A percentile compares a stretch with the other conserved stretches of the same genome.
phyloP scores from a whole-genome alignment of 805 yeast species.

The Metschnikowia vanudenii region DNA sequence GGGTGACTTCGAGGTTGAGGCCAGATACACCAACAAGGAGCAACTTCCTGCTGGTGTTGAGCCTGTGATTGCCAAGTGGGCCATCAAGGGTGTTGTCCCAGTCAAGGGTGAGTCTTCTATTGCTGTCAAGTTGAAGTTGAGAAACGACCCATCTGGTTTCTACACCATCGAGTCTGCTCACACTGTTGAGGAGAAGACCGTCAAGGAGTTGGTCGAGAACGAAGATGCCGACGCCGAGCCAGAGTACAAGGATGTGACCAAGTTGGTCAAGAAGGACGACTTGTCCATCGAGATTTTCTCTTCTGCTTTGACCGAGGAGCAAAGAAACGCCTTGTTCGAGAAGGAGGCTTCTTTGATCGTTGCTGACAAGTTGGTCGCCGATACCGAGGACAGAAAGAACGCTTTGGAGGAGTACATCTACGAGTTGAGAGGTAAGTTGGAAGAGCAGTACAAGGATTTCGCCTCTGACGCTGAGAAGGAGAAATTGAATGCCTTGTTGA shows the following conservation, averaged over 20 bases:
- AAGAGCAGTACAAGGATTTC: slow-evolving; percentile 82
- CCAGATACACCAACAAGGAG: slow-evolving; percentile 74
- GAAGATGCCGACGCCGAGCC: slow-evolving; percentile 72
- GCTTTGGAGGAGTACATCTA: slow-evolving; percentile 98
- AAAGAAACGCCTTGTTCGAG: slow-evolving; percentile 67
- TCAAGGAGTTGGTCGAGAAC: slow-evolving; percentile 80
- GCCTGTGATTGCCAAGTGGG: slow-evolving; percentile 77
- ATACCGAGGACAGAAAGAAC: slow-evolving; percentile 98
- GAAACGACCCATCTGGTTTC: slow-evolving; percentile 96
- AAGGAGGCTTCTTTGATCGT: slow-evolving; percentile 79
- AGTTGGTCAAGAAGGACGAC: slow-evolving; percentile 87
- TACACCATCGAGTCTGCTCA: slow-evolving; percentile 92
- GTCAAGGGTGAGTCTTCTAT: slow-evolving; percentile 72
- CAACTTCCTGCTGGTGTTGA: slow-evolving; percentile 71
- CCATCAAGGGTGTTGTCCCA: slow-evolving; percentile 79
- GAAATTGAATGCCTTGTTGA: slow-evolving; percentile 67
- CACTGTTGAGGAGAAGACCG: slow-evolving; percentile 87
- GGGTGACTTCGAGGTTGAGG: slow-evolving; percentile 82
- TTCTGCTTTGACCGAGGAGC: slow-evolving; percentile 56
- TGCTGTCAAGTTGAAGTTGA: slow-evolving; percentile 87
- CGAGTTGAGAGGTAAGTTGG: slow-evolving; percentile 94
- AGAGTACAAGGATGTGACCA: slow-evolving; percentile 85
- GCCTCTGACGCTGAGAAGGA: slow-evolving; percentile 90
- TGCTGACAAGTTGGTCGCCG: slow-evolving; percentile 95
- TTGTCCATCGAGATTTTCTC: slow-evolving; percentile 61